Percentiles rank a stretch among this genome's conserved stretches.
Conservation (phyloP, 192 early-diverging fungal genomes). For the Gryganskiella cystojenkinii region DNA sequence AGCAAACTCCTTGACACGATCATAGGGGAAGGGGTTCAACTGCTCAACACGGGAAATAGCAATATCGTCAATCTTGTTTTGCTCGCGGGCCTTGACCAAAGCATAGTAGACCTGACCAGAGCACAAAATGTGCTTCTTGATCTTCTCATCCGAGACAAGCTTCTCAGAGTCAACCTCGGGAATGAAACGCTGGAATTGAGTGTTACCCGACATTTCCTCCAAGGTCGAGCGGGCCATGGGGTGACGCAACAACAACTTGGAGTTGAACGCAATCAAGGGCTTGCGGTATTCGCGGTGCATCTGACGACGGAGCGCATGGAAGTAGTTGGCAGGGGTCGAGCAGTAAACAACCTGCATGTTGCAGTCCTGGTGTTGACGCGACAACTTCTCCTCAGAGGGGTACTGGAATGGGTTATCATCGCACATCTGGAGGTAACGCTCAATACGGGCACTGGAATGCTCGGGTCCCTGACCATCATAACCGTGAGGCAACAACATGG, state of each 20-base stretch:
- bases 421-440: slow-evolving; percentile 95
- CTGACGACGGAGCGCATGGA: slow-evolving; percentile 95
- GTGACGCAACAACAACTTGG: slow-evolving; percentile 94
- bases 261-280: slow-evolving; percentile 81
- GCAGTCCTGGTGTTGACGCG: slow-evolving; percentile 97
- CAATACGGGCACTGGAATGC: slow-evolving; percentile 95
- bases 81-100: slow-evolving; percentile 84
- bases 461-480: slow-evolving; percentile 99
- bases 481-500: slow-evolving; percentile 95
- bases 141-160: slow-evolving; percentile 83
- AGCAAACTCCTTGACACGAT: slow-evolving; percentile 82
- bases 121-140: slow-evolving; percentile 95
- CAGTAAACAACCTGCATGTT: slow-evolving; percentile 98
- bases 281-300: slow-evolving; percentile 98
- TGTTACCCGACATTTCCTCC: slow-evolving; percentile 82
- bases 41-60: slow-evolving; percentile 97
- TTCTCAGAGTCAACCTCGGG: slow-evolving; percentile 89
- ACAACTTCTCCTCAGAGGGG: slow-evolving; percentile 81
- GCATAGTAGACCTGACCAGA: slow-evolving; percentile 98
- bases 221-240: slow-evolving; percentile 90
- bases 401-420: slow-evolving; percentile 93
- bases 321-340: slow-evolving; percentile 97
- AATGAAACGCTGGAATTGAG: slow-evolving; percentile 91
- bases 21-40: slow-evolving; percentile 96
- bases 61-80: slow-evolving; percentile 90